Evolutionary conservation across 768 basidiomycete genomes (phyloP), one percentile per base, ranked within the genome.

Genomic region (Phanerochaete carnosa): DNA sequence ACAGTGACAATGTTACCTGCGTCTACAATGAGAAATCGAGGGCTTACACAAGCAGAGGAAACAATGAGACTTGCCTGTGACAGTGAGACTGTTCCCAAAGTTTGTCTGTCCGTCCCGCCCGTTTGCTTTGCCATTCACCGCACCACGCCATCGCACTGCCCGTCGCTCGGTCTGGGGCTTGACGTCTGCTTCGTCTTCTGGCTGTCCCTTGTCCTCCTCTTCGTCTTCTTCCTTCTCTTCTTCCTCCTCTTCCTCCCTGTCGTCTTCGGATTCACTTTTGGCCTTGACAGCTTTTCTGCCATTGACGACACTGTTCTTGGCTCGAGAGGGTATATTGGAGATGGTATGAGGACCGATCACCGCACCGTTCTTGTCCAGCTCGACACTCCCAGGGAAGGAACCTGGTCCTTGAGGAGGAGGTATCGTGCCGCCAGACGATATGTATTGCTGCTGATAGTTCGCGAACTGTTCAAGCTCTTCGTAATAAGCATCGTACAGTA

Each of bases 401-500:
- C 97, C 96, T 8, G 97, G 95, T 15, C 96, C 96, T 47, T 90
- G 93, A 32, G 95, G 95, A 57, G 94, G 92, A 65, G 94, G 88
- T 68, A 95, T 82, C 43, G 88, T 91, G 64, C 94, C 90, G 69
- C 92, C 90, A 65, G 92, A 94, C 68, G 87, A 86, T 69, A 93
- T 90, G 80, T 94, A 95, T 77, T 88, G 92, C 85, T 94, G 92
- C 83, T 96, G 94, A 80, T 92, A 91, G 78, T 93, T 91, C 77
- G 95, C 97, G 86, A 98, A 98, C 80, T 91, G 89, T 84, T 97
- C 94, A 82, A 99, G 89, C 84, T 98, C 96, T 76, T 97, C 94
- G 87, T 98, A 98, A 85, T 98, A 99, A 81, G 95, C 95, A 85
- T 98, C 96, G 86, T 99, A 99, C 79, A 98, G 89, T 80, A 95